These are phyloP conservation scores for Penicillium sp. DNA, from an alignment of 2,329 filamentous ascomycete genomes.

Conservation along the genomic window DNA sequence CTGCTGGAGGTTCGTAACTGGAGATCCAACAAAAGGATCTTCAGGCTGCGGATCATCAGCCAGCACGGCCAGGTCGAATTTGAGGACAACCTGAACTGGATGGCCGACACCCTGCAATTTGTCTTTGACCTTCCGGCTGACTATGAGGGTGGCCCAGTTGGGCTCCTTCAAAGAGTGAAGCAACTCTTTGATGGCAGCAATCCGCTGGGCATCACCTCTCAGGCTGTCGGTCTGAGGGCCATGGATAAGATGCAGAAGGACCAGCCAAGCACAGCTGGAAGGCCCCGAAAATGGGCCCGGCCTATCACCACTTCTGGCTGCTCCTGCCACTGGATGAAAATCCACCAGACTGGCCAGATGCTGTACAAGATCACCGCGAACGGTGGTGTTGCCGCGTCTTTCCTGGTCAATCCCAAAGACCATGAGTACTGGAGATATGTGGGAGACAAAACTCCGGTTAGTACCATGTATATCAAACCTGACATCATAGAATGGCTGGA, in stretches of 20 bases:
- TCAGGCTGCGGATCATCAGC: not conserved
- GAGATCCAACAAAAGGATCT: not conserved
- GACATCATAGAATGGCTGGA: not conserved
- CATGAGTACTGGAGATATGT: not conserved
- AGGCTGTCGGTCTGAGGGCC: not conserved
- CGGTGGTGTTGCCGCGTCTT: not conserved
- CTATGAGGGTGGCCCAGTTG: constrained; percentile 4
- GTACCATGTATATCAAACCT: not conserved
- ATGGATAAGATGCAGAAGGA: not conserved
- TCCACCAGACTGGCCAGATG: no score
- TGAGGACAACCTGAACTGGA: not conserved
- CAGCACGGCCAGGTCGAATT: not conserved
- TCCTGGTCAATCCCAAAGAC: not conserved
- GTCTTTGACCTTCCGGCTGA: constrained; percentile 3
- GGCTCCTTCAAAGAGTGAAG: not conserved
- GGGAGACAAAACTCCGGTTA: constrained; percentile 1
- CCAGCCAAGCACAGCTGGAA: no score
- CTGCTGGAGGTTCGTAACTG: not conserved
- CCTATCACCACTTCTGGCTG: no score
- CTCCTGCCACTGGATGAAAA: no score
- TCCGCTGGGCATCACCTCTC: not conserved
- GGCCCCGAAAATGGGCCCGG: no score
- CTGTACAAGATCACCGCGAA: no score
- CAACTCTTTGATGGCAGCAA: not conserved
- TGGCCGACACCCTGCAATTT: constrained; percentile 2